Base-by-base conservation (phyloP, 2,329 filamentous ascomycete species). In the Helicocarpus griseus region DNA sequence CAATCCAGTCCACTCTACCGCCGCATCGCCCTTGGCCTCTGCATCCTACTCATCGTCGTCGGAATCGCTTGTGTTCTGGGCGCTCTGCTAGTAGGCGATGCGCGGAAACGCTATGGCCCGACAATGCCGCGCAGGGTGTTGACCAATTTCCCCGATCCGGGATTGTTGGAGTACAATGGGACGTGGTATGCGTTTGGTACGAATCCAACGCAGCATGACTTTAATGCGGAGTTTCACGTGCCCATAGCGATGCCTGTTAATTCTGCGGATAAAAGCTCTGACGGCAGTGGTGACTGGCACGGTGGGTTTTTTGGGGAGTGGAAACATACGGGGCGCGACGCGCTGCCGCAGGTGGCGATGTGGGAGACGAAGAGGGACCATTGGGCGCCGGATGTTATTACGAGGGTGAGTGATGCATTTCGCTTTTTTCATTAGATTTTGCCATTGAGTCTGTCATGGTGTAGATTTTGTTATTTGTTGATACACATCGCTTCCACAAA, bases 371-470 rank as follows among this genome's bases (percentile, higher is more conserved):
- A 72, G 5, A 60, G 62, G 11, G 74, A 79, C 52, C 77, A 76
- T 17, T 83, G 80, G 80, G 81, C 81, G 0, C 81, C 80, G 8
- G 80, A 82, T 61, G 76, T 83, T 5, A 71, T 74, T 7, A 68
- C 68, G 49, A 65, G 80, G 24, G 66, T 69, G 58, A 56, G 63
- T 57, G 19, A 33, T 17, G n/a, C 14, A 31, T 35, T 24, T 28
- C 40, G 9, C 3, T 35, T 11, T 35, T 14, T 14, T 14, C 31
- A 9, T 35, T 35, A 35, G 9, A 9, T 2, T 4, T 35, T 35
- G 31, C n/a, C 31, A 2, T 35, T 9, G 31, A 11, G 31, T 14
- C n/a, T n/a, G n/a, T n/a, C n/a, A n/a, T n/a, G n/a, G n/a, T n/a
- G n/a, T n/a, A n/a, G n/a, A n/a, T n/a, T n/a, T n/a, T n/a, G n/a